phyloP scores from a whole-genome alignment of 2,329 filamentous ascomycete species.

The Cordyceps farinosa region DNA sequence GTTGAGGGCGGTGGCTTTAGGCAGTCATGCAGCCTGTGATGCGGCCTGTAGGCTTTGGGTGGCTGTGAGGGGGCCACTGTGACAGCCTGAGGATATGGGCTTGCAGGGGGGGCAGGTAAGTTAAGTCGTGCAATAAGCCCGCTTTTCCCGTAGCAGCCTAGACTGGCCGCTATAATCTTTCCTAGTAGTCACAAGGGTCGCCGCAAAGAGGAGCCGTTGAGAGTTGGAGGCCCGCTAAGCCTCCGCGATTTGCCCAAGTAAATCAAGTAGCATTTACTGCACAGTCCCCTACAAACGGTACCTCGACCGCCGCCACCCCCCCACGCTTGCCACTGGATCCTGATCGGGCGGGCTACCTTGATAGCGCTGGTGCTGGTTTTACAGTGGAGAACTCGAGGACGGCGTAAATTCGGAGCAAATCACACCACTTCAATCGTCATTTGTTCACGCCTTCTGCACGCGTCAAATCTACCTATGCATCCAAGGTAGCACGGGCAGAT shows the following conservation, averaged over 20 bases:
- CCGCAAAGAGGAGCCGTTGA: conserved; percentile 12
- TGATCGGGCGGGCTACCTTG: conserved; percentile 4
- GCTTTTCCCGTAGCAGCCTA: too few species aligned
- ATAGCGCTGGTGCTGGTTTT: not conserved
- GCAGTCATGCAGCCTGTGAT: conserved; percentile 2
- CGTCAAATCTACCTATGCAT: too few species aligned
- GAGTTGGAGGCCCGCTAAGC: not conserved
- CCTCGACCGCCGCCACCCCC: not conserved
- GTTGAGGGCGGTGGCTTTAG: conserved; percentile 5
- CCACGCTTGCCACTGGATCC: not conserved
- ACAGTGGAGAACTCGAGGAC: too few species aligned
- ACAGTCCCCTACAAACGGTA: not conserved
- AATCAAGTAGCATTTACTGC: not conserved
- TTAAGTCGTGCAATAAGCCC: too few species aligned
- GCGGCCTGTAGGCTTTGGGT: not conserved
- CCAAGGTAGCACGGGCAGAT: too few species aligned
- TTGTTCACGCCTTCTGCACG: too few species aligned
- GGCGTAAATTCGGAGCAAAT: too few species aligned
- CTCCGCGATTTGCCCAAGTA: conserved; percentile 3
- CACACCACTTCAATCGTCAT: too few species aligned
- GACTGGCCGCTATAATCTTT: not conserved
- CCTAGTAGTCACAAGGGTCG: not conserved
- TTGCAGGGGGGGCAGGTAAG: too few species aligned
- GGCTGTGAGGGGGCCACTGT: not conserved
- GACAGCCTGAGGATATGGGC: not conserved